Conservation (phyloP, 805 yeast genomes). For the Barnettozyma sp. region DNA sequence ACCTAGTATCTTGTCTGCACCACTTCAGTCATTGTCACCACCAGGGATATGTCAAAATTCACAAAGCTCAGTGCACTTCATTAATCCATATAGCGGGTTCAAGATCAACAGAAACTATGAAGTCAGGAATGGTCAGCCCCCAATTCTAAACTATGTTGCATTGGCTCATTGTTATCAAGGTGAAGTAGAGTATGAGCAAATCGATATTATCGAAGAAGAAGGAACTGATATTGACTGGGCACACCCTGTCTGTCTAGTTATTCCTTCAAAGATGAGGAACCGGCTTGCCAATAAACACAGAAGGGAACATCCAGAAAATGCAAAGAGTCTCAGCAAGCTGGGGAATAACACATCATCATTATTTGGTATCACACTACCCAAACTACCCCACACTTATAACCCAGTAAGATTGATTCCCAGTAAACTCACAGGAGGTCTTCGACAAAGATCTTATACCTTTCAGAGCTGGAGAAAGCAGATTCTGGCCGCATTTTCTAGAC, state of each 20-base stretch:
- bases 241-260: constrained; percentile 38
- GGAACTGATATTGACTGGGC: constrained; percentile 43
- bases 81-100: constrained; percentile 47
- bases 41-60: constrained; percentile 32
- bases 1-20: not conserved
- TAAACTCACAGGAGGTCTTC: not conserved
- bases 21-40: not conserved
- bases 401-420: not conserved
- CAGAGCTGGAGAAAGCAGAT: constrained; percentile 7
- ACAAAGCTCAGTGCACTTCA: constrained; percentile 9
- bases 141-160: constrained; percentile 37
- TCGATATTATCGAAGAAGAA: constrained; percentile 27
- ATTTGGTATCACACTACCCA: not conserved
- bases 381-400: constrained; percentile 4
- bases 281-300: constrained; percentile 2
- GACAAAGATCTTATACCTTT: not conserved
- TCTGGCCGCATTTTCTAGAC: constrained; percentile 3
- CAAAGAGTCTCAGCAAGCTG: not conserved
- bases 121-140: constrained; percentile 31
- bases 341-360: not conserved
- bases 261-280: constrained; percentile 21
- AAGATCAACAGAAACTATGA: constrained; percentile 44
- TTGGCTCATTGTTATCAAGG: constrained; percentile 51
- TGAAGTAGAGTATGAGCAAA: constrained; percentile 35
- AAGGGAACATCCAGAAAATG: constrained; percentile 1